Evolutionary conservation across 2,329 filamentous ascomycete species (phyloP).

Genomic region (Grosmannia serpens): DNA sequence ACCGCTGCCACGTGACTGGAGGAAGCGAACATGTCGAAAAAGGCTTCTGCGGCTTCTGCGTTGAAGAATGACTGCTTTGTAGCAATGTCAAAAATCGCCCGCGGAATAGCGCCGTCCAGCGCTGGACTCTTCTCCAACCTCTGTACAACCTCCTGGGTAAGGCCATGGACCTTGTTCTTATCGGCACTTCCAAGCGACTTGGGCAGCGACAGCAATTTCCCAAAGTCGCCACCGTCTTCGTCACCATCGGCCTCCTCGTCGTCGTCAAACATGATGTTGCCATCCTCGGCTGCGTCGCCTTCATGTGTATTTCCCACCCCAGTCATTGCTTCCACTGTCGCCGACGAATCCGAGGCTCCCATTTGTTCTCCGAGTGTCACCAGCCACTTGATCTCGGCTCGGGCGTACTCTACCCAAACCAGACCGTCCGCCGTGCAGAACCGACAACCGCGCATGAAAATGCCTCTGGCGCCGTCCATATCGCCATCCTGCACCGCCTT

Average conservation of each 20-base stretch:
- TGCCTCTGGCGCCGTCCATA: slow-evolving; percentile 73
- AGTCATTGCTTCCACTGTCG: slow-evolving; percentile 24
- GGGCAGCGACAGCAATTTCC: slow-evolving; percentile 27
- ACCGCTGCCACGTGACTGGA: slow-evolving; percentile 56
- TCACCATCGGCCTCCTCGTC: slow-evolving; percentile 35
- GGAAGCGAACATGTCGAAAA: slow-evolving; percentile 67
- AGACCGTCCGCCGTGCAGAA: slow-evolving; percentile 69
- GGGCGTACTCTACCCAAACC: slow-evolving; percentile 83
- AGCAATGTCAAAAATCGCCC: slow-evolving; percentile 81
- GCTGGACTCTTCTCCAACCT: slow-evolving; percentile 66
- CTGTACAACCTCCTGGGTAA: slow-evolving; percentile 32
- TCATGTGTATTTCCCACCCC: slow-evolving; percentile 30
- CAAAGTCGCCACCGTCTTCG: slow-evolving; percentile 36
- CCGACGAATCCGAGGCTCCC: slow-evolving; percentile 27
- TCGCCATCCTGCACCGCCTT: slow-evolving; percentile 71
- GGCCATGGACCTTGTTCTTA: slow-evolving; percentile 26
- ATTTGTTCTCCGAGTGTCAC: slow-evolving; percentile 67
- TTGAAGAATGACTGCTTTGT: slow-evolving; percentile 65
- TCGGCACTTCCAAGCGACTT: slow-evolving; percentile 30
- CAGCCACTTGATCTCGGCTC: slow-evolving; percentile 87
- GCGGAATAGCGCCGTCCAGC: slow-evolving; percentile 83
- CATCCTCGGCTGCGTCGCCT: slow-evolving; percentile 27
- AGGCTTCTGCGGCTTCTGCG: slow-evolving; percentile 54
- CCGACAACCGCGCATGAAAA: slow-evolving; percentile 77
- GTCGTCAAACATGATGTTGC: slow-evolving; percentile 33